Evolutionary conservation across 805 yeast genomes (phyloP).

Genomic region (Wickerhamiella vanderwaltii): DNA sequence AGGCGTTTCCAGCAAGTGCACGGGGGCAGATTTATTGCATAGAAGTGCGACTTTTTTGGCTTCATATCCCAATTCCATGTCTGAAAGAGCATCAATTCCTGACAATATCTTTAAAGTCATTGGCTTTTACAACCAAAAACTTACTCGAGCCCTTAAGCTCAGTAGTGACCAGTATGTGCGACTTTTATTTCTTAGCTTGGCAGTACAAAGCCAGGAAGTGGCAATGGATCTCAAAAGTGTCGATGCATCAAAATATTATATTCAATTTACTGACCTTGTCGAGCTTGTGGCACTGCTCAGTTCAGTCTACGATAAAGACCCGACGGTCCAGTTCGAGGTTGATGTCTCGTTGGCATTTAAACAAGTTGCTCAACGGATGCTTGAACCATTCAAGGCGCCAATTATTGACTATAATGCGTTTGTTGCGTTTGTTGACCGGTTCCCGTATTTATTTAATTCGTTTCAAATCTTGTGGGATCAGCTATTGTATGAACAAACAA

Average conservation of each 20-base stretch:
- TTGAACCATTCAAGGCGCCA: conserved; percentile 16
- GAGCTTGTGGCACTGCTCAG: conserved; percentile 14
- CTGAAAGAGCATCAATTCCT: neutral
- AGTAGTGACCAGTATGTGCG: conserved; percentile 6
- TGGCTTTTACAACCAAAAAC: conserved; percentile 16
- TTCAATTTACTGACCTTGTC: conserved; percentile 17
- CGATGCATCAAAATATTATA: conserved; percentile 11
- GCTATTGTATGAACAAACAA: conserved; percentile 28
- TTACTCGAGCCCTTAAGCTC: conserved; percentile 10
- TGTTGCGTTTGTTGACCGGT: conserved; percentile 7
- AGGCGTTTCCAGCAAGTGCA: neutral
- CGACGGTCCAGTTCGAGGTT: conserved; percentile 8
- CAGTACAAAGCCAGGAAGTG: conserved; percentile 2
- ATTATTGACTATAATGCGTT: conserved; percentile 14
- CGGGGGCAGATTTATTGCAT: conserved; percentile 13
- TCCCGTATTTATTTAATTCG: conserved; percentile 28
- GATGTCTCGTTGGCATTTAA: neutral
- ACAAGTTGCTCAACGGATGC: conserved; percentile 10
- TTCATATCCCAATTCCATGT: conserved; percentile 7
- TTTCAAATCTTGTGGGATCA: conserved; percentile 35
- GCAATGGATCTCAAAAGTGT: neutral
- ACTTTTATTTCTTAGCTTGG: conserved; percentile 16
- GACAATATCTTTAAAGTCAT: conserved; percentile 11
- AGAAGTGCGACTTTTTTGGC: conserved; percentile 17
- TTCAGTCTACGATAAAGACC: conserved; percentile 17